Evolutionary conservation across 495 filamentous ascomycete species (phyloP).

Genomic region (Penicillium ochrochloron): DNA sequence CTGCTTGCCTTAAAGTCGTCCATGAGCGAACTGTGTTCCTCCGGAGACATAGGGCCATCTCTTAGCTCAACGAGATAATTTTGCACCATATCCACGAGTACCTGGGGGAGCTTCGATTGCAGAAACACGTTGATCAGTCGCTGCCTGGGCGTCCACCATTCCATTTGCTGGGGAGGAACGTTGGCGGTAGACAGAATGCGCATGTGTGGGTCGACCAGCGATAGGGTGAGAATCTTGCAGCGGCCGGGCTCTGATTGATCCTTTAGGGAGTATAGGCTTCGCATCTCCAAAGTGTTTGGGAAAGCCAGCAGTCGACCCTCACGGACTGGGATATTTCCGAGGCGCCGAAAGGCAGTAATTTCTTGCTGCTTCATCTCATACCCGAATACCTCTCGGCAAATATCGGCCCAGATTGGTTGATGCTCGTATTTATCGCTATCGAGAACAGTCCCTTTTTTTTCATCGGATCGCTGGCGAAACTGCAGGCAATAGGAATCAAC

Average conservation of each 20-base stretch:
- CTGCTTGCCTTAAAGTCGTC: neutral
- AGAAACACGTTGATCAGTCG: neutral
- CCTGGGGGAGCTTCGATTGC: neutral
- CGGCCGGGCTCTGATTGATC: neutral
- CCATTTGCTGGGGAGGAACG: neutral
- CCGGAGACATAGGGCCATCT: neutral
- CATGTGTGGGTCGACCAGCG: neutral
- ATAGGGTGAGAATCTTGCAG: neutral
- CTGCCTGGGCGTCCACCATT: neutral
- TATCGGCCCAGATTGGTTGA: neutral
- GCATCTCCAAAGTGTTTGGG: neutral
- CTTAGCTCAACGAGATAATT: neutral
- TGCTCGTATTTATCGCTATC: neutral
- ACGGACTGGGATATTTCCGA: neutral
- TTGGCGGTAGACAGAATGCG: neutral
- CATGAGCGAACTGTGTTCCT: neutral
- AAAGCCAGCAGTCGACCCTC: neutral
- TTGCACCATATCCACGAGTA: neutral
- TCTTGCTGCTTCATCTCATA: neutral
- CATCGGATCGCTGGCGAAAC: neutral
- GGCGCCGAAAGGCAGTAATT: neutral
- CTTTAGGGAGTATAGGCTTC: neutral
- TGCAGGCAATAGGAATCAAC: neutral
- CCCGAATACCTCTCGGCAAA: neutral
- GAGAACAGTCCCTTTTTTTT: neutral